A percentile compares a stretch with the other conserved stretches of the same genome.
phyloP scores from a whole-genome alignment of 148 eudicot genomes.

The Chenopodium berlandieri region DNA sequence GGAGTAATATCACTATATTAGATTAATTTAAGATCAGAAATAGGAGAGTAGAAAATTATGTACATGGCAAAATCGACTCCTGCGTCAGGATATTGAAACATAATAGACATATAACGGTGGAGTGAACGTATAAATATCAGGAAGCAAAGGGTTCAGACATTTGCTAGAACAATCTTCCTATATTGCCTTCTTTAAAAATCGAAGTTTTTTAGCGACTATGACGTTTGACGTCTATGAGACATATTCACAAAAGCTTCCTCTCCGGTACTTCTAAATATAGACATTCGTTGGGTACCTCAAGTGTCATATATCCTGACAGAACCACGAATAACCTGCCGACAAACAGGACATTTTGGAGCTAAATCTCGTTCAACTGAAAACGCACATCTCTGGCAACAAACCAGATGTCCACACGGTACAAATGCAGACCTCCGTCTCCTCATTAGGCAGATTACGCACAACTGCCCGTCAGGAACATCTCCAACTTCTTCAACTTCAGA shows the following conservation, averaged over 20 bases:
- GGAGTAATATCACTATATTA: background rate
- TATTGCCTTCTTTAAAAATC: background rate
- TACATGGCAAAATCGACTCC: background rate
- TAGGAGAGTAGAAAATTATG: background rate
- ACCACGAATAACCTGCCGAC: constrained; percentile 57
- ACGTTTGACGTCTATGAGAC: background rate
- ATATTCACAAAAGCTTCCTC: constrained; percentile 6
- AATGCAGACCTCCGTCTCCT: constrained; percentile 77
- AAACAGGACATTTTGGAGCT: constrained; percentile 77
- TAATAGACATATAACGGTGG: too few species aligned
- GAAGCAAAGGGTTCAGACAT: background rate
- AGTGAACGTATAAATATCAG: background rate
- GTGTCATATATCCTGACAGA: constrained; percentile 79
- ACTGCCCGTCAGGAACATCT: constrained; percentile 69
- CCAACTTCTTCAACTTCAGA: constrained; percentile 34
- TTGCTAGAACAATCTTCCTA: background rate
- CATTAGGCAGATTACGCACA: constrained; percentile 67
- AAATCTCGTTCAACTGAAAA: constrained; percentile 53
- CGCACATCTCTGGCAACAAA: constrained; percentile 78
- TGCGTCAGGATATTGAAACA: background rate
- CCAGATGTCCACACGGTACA: constrained; percentile 89
- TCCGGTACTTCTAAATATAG: background rate
- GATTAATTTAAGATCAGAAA: background rate
- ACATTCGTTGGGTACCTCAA: constrained; percentile 27
- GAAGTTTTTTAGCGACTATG: background rate